Conservation (phyloP, 495 filamentous ascomycete species). For the Melanomma pulvis-pyrius region DNA sequence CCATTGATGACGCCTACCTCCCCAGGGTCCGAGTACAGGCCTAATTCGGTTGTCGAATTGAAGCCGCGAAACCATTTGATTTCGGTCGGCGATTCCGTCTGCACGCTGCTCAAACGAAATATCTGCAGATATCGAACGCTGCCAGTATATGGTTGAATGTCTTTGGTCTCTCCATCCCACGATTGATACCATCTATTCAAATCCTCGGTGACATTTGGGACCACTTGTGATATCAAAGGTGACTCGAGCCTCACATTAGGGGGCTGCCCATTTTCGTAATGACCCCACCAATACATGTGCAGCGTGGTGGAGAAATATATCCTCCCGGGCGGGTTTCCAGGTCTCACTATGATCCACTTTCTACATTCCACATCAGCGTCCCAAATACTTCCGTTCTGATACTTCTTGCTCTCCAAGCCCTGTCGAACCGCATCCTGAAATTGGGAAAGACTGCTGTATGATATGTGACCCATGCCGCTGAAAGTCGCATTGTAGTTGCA, state of each 20-base stretch:
- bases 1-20: conserved; percentile 5
- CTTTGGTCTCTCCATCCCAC: not conserved
- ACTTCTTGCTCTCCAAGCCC: not conserved
- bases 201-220: no score
- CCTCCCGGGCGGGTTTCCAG: not conserved
- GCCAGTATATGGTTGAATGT: not conserved
- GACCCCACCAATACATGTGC: not conserved
- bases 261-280: not conserved
- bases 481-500: not conserved
- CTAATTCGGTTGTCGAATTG: conserved; percentile 1
- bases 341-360: not conserved
- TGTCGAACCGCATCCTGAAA: not conserved
- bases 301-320: not conserved
- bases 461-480: not conserved
- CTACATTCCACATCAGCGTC: not conserved
- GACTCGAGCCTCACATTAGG: not conserved
- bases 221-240: no score
- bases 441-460: not conserved
- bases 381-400: not conserved
- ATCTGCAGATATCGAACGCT: not conserved
- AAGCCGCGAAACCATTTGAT: not conserved
- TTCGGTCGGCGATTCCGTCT: not conserved
- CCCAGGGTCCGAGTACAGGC: not conserved
- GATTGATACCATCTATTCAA: not conserved
- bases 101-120: not conserved